Evolutionary conservation across 2,329 filamentous ascomycete species (phyloP).

Genomic region (Epichloe amarillans): DNA sequence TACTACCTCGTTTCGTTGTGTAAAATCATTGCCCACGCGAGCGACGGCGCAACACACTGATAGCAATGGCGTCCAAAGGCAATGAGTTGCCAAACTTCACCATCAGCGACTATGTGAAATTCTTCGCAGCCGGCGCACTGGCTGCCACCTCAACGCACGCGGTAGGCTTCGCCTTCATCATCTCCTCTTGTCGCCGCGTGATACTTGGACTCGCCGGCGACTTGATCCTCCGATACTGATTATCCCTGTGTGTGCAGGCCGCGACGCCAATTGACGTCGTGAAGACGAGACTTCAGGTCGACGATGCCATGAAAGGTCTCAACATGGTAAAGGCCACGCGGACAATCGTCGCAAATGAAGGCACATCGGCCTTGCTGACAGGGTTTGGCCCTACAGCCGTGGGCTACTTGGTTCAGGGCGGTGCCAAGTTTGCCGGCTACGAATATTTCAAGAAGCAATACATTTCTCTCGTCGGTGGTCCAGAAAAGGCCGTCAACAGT

Average conservation of each 20-base stretch:
- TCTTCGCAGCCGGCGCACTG: conserved; percentile 39
- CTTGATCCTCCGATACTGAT: not conserved
- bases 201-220: not conserved
- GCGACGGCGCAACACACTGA: not conserved
- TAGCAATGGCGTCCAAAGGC: conserved; percentile 13
- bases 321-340: conserved; percentile 70
- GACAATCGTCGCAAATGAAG: conserved; percentile 67
- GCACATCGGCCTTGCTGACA: conserved; percentile 65
- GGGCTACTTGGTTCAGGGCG: conserved; percentile 81
- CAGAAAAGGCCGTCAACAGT: conserved; percentile 28
- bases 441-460: conserved; percentile 88
- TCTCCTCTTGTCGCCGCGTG: not conserved
- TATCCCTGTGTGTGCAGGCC: conserved; percentile 21
- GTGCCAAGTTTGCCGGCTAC: conserved; percentile 84
- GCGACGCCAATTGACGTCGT: conserved; percentile 53
- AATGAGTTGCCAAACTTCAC: conserved; percentile 27
- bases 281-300: conserved; percentile 85
- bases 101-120: conserved; percentile 34
- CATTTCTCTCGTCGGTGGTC: conserved; percentile 52
- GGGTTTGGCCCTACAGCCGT: conserved; percentile 76
- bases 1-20: too few relatives aligned
- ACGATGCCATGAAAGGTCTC: conserved; percentile 71
- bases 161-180: conserved; percentile 18
- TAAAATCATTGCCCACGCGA: not conserved
- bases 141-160: conserved; percentile 39